phyloP scores from a whole-genome alignment of 139 green algal genomes.

The Picochlorum sp. region DNA sequence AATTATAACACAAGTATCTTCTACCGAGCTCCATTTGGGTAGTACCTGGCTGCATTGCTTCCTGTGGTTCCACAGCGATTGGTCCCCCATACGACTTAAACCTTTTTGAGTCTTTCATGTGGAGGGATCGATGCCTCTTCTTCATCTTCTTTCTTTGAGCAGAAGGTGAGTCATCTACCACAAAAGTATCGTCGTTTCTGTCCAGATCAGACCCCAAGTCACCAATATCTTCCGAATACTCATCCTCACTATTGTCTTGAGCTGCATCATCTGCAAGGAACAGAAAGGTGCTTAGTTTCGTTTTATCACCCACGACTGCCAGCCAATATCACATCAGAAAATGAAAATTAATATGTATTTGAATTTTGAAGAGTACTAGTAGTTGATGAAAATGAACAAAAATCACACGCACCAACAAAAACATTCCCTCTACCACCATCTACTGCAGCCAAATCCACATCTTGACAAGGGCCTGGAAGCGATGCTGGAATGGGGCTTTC shows the following conservation, averaged over 20 bases:
- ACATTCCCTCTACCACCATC: not conserved
- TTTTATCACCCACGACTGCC: no score
- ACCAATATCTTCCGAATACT: not conserved
- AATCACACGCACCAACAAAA: no score
- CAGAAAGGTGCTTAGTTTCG: no score
- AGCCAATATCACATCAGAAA: not conserved
- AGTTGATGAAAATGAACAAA: no score
- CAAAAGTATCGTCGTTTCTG: slow-evolving; percentile 9
- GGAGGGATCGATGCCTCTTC: no score
- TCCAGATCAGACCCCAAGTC: not conserved
- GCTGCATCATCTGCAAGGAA: not conserved
- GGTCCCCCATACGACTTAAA: no score
- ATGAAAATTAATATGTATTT: not conserved
- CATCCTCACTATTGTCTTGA: not conserved
- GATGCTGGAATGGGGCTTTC: slow-evolving; percentile 30
- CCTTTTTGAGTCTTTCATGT: not conserved
- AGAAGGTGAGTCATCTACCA: not conserved
- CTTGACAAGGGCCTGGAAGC: slow-evolving; percentile 18
- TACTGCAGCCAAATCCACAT: slow-evolving; percentile 12
- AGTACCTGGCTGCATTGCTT: slow-evolving; percentile 54
- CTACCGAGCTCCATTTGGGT: slow-evolving; percentile 20
- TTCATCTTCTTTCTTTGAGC: no score
- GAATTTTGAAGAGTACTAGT: no score
- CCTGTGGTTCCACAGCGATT: slow-evolving; percentile 29
- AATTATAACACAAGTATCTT: slow-evolving; percentile 66